Percentiles rank a stretch among this genome's conserved stretches.
Evolutionary conservation across 768 basidiomycete genomes (phyloP).

Genomic region (Boletus insuetus): DNA sequence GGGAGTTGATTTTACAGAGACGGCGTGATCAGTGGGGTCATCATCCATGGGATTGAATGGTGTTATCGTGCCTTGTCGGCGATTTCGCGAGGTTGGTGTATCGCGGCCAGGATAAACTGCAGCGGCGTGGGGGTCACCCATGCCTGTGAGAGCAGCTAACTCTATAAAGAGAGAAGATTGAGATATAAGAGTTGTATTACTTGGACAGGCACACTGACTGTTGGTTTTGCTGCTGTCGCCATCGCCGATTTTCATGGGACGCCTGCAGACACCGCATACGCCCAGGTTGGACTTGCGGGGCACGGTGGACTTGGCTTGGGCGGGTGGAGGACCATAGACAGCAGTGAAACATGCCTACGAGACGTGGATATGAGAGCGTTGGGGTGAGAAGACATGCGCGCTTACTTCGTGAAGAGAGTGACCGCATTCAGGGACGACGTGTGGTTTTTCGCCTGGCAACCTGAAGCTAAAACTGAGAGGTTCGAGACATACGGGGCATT

Average conservation of each 20-base stretch:
- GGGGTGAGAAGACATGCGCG: background rate
- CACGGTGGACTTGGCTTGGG: constrained; percentile 48
- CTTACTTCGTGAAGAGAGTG: constrained; percentile 93
- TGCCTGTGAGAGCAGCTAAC: constrained; percentile 89
- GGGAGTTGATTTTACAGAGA: constrained; percentile 47
- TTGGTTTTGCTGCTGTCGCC: constrained; percentile 80
- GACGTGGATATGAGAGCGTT: constrained; percentile 1
- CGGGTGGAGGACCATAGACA: constrained; percentile 88
- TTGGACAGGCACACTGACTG: constrained; percentile 54
- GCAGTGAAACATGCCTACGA: constrained; percentile 92
- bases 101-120: constrained; percentile 71
- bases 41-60: constrained; percentile 75
- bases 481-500: constrained; percentile 96
- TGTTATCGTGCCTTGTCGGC: constrained; percentile 23
- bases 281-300: constrained; percentile 80
- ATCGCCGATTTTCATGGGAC: constrained; percentile 95
- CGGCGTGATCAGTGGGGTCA: constrained; percentile 71
- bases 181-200: background rate
- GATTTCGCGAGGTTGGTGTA: constrained; percentile 38
- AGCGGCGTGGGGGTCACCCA: constrained; percentile 60
- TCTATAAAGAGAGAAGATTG: constrained; percentile 48
- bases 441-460: constrained; percentile 94
- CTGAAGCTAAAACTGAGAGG: constrained; percentile 91
- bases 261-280: constrained; percentile 94
- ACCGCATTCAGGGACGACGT: constrained; percentile 95